Evolutionary conservation across 2,329 filamentous ascomycete genomes (phyloP).

Genomic region (Emericellopsis atlantica): DNA sequence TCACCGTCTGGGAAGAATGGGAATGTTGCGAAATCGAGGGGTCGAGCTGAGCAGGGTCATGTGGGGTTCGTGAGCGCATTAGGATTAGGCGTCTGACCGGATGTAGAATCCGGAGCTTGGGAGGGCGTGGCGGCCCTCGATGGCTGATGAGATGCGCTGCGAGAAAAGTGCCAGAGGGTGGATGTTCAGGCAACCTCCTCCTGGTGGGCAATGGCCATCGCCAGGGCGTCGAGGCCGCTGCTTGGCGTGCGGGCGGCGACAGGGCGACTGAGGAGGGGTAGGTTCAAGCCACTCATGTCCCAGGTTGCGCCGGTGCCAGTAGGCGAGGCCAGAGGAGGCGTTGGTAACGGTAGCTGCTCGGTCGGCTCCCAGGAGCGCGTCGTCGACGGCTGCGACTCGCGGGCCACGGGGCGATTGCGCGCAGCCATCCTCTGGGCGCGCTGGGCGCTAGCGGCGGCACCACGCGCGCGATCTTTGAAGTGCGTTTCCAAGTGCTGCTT

Average conservation of each 20-base stretch:
- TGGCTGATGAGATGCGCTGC: neutral
- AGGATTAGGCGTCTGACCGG: neutral
- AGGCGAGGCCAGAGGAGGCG: conserved; percentile 23
- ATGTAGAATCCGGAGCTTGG: neutral
- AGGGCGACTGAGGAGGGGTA: conserved; percentile 32
- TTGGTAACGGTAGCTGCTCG: conserved; percentile 13
- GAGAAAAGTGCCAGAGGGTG: neutral
- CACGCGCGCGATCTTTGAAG: conserved; percentile 46
- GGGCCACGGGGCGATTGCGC: conserved; percentile 15
- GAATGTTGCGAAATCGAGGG: neutral
- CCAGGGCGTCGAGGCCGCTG: conserved; percentile 41
- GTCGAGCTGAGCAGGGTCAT: neutral
- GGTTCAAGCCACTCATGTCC: conserved; percentile 33
- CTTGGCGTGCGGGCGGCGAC: conserved; percentile 26
- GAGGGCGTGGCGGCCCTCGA: neutral
- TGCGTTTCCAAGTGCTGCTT: conserved; percentile 74
- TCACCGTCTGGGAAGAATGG: neutral
- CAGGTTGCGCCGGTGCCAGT: conserved; percentile 20
- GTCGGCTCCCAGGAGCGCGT: conserved; percentile 25
- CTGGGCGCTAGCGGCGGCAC: conserved; percentile 20
- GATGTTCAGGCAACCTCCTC: conserved; percentile 13
- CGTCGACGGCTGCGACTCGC: conserved; percentile 4
- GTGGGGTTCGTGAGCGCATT: neutral
- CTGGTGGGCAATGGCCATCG: conserved; percentile 40
- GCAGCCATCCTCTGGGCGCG: conserved; percentile 18